phyloP scores from a whole-genome alignment of 805 yeast species.

The Phaffomyces opuntiae region DNA sequence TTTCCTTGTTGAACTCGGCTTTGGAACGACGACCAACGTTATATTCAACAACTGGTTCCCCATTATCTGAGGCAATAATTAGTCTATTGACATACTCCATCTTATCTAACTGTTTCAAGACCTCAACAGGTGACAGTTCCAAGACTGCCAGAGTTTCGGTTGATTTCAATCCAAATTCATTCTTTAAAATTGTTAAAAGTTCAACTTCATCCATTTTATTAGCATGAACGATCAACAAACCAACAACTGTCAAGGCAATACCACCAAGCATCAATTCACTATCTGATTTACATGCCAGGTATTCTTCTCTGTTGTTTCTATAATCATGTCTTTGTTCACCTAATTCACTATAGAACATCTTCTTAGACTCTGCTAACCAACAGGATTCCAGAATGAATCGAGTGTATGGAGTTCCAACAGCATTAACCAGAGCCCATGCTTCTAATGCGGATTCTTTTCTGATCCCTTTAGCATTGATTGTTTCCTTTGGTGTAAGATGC shows the following conservation, averaged over 20 bases:
- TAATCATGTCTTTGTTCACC: slow-evolving; percentile 20
- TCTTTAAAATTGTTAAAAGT: slow-evolving; percentile 31
- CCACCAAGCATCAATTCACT: slow-evolving; percentile 16
- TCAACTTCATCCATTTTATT: slow-evolving; percentile 34
- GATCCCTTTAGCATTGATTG: slow-evolving; percentile 4
- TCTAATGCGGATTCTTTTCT: slow-evolving; percentile 5
- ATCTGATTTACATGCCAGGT: slow-evolving; percentile 14
- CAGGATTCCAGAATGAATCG: slow-evolving; percentile 13
- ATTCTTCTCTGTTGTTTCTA: slow-evolving; percentile 12
- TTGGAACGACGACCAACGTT: slow-evolving; percentile 24
- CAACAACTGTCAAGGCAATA: slow-evolving; percentile 14
- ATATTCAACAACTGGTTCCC: slow-evolving; percentile 24
- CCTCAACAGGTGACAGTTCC: slow-evolving; percentile 13
- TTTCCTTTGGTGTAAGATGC: slow-evolving; percentile 12
- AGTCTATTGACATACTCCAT: slow-evolving; percentile 20
- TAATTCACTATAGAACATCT: slow-evolving; percentile 19
- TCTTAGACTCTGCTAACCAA: slow-evolving; percentile 9
- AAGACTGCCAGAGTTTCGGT: slow-evolving; percentile 7
- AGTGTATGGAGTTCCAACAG: slow-evolving; percentile 8
- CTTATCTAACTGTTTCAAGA: slow-evolving; percentile 20
- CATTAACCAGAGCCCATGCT: slow-evolving; percentile 15
- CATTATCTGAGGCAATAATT: slow-evolving; percentile 11
- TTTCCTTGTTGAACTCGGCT: slow-evolving; percentile 21
- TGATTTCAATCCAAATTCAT: slow-evolving; percentile 26
- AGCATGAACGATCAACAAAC: slow-evolving; percentile 18